Evolutionary conservation across 2,329 filamentous ascomycete species (phyloP).

Genomic region (Arthroderma uncinatum): DNA sequence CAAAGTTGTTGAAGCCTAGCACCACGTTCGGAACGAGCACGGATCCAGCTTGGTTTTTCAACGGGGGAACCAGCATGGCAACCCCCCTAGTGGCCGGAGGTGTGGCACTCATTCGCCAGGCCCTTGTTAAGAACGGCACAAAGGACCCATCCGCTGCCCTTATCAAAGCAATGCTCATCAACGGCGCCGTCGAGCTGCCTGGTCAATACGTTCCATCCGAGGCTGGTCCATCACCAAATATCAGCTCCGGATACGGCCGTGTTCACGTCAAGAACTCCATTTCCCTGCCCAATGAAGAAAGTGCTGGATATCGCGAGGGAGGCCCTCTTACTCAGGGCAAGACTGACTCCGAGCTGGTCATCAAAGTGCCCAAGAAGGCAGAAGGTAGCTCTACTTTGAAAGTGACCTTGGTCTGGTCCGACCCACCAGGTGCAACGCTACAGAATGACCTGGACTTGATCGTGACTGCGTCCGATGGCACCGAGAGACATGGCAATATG

Average conservation of each 20-base stretch:
- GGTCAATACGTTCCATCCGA: slow-evolving; percentile 16
- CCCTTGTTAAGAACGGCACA: slow-evolving; percentile 12
- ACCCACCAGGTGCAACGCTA: slow-evolving; percentile 13
- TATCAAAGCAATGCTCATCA: slow-evolving; percentile 21
- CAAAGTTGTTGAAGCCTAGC: slow-evolving; percentile 6
- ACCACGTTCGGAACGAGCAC: slow-evolving; percentile 8
- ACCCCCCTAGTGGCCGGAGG: slow-evolving; percentile 19
- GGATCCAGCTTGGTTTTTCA: slow-evolving; percentile 15
- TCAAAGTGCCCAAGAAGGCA: slow-evolving; percentile 8
- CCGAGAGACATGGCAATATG: slow-evolving; percentile 17
- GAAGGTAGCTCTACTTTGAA: slow-evolving; percentile 9
- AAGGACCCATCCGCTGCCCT: slow-evolving; percentile 17
- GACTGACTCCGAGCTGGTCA: slow-evolving; percentile 4
- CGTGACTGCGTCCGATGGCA: slow-evolving; percentile 12
- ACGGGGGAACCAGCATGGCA: slow-evolving; percentile 19
- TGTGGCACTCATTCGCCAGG: slow-evolving; percentile 17
- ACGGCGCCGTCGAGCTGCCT: slow-evolving; percentile 17
- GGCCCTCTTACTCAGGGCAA: slow-evolving; percentile 8
- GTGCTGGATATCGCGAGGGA: slow-evolving; percentile 10
- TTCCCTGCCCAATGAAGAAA: slow-evolving; percentile 6
- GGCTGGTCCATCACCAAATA: slow-evolving; percentile 15
- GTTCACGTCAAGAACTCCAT: slow-evolving; percentile 16
- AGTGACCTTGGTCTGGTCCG: slow-evolving; percentile 17
- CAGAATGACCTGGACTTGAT: slow-evolving; percentile 17
- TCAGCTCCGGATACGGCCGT: slow-evolving; percentile 17